Evolutionary conservation across 1,284 basidiomycete genomes (phyloP).

Genomic region (Rhodotorula sp.): DNA sequence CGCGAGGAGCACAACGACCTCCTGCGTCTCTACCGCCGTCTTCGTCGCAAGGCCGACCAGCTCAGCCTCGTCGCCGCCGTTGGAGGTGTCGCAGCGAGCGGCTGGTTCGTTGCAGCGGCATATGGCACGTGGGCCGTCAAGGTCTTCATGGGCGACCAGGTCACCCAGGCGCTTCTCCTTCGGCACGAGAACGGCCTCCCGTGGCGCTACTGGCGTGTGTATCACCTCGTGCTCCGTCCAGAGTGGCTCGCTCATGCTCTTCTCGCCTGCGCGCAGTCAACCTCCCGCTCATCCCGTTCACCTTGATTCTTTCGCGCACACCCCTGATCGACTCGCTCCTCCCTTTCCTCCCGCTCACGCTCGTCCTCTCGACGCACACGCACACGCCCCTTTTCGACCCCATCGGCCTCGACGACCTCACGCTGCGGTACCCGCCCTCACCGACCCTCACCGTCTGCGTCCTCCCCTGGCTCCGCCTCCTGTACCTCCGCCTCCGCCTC

Average conservation of each 20-base stretch:
- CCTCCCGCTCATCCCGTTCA: slow-evolving; percentile 64
- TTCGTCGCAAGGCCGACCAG: slow-evolving; percentile 51
- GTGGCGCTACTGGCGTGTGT: slow-evolving; percentile 51
- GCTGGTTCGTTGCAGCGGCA: slow-evolving; percentile 64
- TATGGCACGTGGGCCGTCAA: slow-evolving; percentile 73
- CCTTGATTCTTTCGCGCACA: slow-evolving; percentile 61
- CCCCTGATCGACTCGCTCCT: slow-evolving; percentile 45
- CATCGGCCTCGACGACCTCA: slow-evolving; percentile 41
- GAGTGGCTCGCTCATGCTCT: slow-evolving; percentile 46
- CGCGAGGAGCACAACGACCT: slow-evolving; percentile 63
- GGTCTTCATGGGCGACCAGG: slow-evolving; percentile 62
- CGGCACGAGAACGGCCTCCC: slow-evolving; percentile 69
- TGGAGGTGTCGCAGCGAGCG: slow-evolving; percentile 53
- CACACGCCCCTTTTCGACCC: slow-evolving; percentile 17
- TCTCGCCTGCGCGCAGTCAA: slow-evolving; percentile 61
- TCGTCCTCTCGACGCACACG: slow-evolving; percentile 33
- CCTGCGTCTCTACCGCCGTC: slow-evolving; percentile 54
- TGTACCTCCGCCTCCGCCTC: slow-evolving; percentile 37
- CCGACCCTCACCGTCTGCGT: slow-evolving; percentile 42
- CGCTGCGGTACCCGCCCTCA: slow-evolving; percentile 39
- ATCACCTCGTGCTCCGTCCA: background rate
- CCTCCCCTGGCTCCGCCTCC: slow-evolving; percentile 44
- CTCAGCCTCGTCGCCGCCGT: slow-evolving; percentile 2
- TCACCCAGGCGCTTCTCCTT: slow-evolving; percentile 63
- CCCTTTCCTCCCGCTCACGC: slow-evolving; percentile 45